A percentile compares a stretch with the other conserved stretches of the same genome.
Evolutionary conservation across 192 early-diverging fungal genomes (phyloP).

Genomic region (Cetraspora pellucida): DNA sequence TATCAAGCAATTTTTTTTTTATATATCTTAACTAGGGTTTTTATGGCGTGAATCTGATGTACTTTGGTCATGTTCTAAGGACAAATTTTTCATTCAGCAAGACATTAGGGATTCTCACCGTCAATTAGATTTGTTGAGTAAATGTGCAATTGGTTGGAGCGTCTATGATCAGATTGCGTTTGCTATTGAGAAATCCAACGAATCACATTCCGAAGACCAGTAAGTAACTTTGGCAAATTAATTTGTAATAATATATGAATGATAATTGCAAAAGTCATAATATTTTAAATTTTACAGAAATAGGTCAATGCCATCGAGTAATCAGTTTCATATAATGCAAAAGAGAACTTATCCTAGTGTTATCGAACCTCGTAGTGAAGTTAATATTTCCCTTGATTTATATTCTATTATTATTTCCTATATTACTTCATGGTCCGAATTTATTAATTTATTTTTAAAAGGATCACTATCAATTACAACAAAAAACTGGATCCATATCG

Average conservation of each 20-base stretch:
- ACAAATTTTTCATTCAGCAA: slow-evolving; percentile 70
- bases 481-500: slow-evolving; percentile 43
- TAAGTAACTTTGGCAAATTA: background rate
- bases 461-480: background rate
- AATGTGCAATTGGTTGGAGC: slow-evolving; percentile 64
- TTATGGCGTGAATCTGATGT: slow-evolving; percentile 64
- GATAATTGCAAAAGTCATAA: background rate
- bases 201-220: slow-evolving; percentile 4
- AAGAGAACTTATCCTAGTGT: background rate
- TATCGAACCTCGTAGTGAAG: background rate
- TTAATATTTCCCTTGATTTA: background rate
- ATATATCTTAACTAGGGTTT: slow-evolving; percentile 50
- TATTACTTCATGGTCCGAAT: background rate
- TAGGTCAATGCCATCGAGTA: background rate
- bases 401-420: no score
- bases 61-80: slow-evolving; percentile 76
- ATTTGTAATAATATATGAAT: background rate
- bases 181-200: slow-evolving; percentile 48
- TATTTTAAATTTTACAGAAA: no score
- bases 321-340: background rate
- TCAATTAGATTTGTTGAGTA: slow-evolving; percentile 52
- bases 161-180: slow-evolving; percentile 67
- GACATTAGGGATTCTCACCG: slow-evolving; percentile 53
- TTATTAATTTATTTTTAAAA: background rate
- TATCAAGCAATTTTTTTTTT: background rate